These are phyloP conservation scores for Lathyrus aphaca DNA, from an alignment of 306 rosid genomes.

Conservation along the genomic window DNA sequence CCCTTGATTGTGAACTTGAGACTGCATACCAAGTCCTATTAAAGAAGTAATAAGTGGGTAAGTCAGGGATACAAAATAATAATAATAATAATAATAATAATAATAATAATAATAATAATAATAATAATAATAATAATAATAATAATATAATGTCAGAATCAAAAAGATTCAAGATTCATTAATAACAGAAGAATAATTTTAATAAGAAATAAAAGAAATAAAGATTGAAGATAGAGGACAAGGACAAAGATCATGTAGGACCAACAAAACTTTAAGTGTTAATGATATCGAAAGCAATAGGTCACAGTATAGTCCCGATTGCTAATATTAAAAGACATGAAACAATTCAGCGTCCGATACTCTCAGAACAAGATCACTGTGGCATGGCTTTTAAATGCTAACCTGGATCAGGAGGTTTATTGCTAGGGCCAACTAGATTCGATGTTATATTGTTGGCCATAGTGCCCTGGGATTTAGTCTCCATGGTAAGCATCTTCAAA, in stretches of 20 bases:
- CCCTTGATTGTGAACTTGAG: conserved; percentile 74
- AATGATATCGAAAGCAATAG: conserved; percentile 24
- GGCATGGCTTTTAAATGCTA: conserved; percentile 39
- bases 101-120: too few species aligned
- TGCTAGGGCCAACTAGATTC: conserved; percentile 58
- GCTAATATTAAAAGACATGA: conserved; percentile 27
- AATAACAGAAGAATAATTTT: conserved; percentile 30
- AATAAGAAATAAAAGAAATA: conserved; percentile 9
- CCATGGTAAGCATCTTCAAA: conserved; percentile 65
- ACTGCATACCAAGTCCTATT: conserved; percentile 63
- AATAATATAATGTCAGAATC: conserved; percentile 28
- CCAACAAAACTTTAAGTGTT: conserved; percentile 22
- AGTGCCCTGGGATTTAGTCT: conserved; percentile 62
- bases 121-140: neutral
- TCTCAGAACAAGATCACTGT: neutral
- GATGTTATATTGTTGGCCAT: conserved; percentile 46
- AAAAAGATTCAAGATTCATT: conserved; percentile 29
- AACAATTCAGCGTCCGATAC: conserved; percentile 21
- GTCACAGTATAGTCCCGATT: conserved; percentile 4
- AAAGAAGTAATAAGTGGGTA: conserved; percentile 23
- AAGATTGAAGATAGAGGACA: conserved; percentile 11
- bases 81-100: too few species aligned
- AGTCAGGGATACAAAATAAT: conserved; percentile 22
- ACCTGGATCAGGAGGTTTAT: conserved; percentile 73
- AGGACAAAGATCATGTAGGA: conserved; percentile 19